These are phyloP conservation scores for Citrus hindsii DNA, from an alignment of 345 rosid species.

Conservation along the genomic window DNA sequence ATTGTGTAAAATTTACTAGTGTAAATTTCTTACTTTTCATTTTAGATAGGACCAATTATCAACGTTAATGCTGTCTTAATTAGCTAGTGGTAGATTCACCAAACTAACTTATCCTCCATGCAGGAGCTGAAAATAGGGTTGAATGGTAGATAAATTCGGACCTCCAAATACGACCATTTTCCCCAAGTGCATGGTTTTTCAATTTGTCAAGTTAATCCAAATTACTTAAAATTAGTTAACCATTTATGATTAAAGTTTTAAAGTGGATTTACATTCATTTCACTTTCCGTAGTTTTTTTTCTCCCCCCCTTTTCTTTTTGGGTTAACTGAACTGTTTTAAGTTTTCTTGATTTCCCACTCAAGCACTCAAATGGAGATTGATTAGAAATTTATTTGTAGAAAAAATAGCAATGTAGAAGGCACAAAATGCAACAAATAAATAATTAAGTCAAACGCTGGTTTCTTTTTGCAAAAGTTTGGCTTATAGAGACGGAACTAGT, in stretches of 20 bases:
- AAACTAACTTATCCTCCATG: not conserved
- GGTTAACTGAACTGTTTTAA: too few relatives aligned
- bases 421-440: too few relatives aligned
- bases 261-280: not conserved
- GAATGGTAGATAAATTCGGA: not conserved
- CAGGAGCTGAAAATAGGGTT: not conserved
- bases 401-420: too few relatives aligned
- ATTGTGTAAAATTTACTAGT: not conserved
- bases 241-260: not conserved
- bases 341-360: too few relatives aligned
- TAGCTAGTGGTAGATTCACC: conserved; percentile 1
- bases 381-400: too few relatives aligned
- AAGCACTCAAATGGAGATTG: too few relatives aligned
- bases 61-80: not conserved
- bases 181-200: not conserved
- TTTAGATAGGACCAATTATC: not conserved
- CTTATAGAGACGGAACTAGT: too few relatives aligned
- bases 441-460: too few relatives aligned
- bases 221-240: not conserved
- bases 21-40: not conserved
- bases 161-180: not conserved
- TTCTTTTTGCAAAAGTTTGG: too few relatives aligned
- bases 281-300: too few relatives aligned
- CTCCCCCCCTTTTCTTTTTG: too few relatives aligned
- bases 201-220: not conserved